Percentiles rank a stretch among this genome's conserved stretches.
Evolutionary conservation across 805 yeast genomes (phyloP).

Genomic region (Ogataea minuta): DNA sequence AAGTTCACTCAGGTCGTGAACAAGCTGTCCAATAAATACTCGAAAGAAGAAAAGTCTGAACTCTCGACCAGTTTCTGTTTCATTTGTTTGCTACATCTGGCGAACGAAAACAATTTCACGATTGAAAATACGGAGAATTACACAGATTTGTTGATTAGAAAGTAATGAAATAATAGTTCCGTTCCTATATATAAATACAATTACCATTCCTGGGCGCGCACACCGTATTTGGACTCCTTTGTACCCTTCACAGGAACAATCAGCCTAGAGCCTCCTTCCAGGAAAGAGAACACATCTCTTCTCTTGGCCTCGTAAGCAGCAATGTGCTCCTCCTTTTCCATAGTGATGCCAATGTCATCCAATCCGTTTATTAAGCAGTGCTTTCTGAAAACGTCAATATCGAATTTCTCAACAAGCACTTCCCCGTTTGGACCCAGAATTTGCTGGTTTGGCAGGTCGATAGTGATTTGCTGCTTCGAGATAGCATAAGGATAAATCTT

Average conservation of each 20-base stretch:
- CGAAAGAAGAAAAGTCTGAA: conserved; percentile 39
- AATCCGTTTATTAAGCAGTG: conserved; percentile 93
- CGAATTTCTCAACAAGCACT: conserved; percentile 78
- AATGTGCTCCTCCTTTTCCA: conserved; percentile 83
- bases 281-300: conserved; percentile 80
- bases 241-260: conserved; percentile 63
- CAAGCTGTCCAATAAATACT: conserved; percentile 37
- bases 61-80: conserved; percentile 50
- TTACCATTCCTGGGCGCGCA: conserved; percentile 75
- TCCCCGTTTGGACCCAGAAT: conserved; percentile 67
- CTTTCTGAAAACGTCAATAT: conserved; percentile 87
- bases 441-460: conserved; percentile 86
- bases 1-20: conserved; percentile 37
- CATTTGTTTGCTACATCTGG: conserved; percentile 48
- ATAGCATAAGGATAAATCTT: conserved; percentile 80
- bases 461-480: conserved; percentile 65
- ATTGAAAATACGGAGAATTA: conserved; percentile 36
- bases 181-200: conserved; percentile 11
- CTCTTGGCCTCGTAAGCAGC: conserved; percentile 71
- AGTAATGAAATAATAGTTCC: conserved; percentile 16
- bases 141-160: conserved; percentile 37
- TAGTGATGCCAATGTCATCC: conserved; percentile 94
- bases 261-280: conserved; percentile 81
- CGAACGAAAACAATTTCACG: conserved; percentile 46
- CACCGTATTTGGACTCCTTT: conserved; percentile 65